A percentile compares a stretch with the other conserved stretches of the same genome.
phyloP scores from a whole-genome alignment of 495 filamentous ascomycete species.

The Podospora pseudocomata region DNA sequence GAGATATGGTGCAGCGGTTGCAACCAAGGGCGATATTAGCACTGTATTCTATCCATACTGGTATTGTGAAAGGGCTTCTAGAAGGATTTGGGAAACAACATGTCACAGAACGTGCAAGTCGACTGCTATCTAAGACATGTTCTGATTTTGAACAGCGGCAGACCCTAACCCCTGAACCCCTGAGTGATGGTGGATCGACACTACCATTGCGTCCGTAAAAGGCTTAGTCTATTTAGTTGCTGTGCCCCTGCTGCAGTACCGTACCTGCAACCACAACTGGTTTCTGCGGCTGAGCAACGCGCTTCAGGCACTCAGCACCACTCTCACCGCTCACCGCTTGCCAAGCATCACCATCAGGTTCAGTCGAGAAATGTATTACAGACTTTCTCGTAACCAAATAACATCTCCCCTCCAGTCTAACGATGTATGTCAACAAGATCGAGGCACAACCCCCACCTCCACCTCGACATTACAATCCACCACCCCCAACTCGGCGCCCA shows the following conservation, averaged over 20 bases:
- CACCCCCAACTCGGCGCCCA: background rate
- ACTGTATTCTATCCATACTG: background rate
- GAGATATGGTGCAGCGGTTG: background rate
- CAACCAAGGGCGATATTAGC: background rate
- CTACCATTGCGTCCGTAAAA: background rate
- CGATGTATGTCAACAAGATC: background rate
- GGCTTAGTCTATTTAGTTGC: background rate
- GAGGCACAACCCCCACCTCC: background rate
- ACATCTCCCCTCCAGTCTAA: no score
- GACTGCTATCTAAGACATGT: background rate
- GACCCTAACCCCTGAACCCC: background rate
- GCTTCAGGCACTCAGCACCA: background rate
- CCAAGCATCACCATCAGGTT: background rate
- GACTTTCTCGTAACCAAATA: no score
- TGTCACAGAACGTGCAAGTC: no score
- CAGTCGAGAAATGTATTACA: background rate
- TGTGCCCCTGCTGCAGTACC: background rate
- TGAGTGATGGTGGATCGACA: background rate
- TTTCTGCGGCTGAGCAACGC: background rate
- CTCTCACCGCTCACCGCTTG: background rate
- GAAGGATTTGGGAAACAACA: background rate
- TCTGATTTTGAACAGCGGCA: background rate
- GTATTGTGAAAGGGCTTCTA: background rate
- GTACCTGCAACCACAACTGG: background rate
- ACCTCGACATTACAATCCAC: background rate